Percentiles rank a stretch among this genome's conserved stretches.
Evolutionary conservation across 495 filamentous ascomycete genomes (phyloP).

Genomic region (Alectoria sarmentosa): DNA sequence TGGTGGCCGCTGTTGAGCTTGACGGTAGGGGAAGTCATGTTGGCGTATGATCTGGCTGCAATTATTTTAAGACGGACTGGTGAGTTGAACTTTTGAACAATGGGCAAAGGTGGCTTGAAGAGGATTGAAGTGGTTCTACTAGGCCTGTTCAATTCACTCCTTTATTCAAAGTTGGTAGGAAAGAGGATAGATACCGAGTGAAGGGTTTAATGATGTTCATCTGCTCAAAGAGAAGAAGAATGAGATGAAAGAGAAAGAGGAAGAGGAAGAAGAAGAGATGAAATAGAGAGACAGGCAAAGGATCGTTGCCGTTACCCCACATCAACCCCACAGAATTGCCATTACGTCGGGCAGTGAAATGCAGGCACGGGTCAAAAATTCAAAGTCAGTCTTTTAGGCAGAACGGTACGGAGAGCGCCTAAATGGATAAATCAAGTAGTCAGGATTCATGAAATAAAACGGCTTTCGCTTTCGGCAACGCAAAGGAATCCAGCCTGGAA

Average conservation of each 20-base stretch:
- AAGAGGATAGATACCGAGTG: slow-evolving; percentile 4
- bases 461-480: not conserved
- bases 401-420: not conserved
- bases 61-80: slow-evolving; percentile 2
- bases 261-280: not conserved
- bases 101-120: slow-evolving; percentile 2
- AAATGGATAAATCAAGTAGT: not conserved
- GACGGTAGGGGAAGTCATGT: slow-evolving; percentile 45
- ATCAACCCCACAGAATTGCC: not conserved
- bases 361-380: not conserved
- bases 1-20: slow-evolving; percentile 75
- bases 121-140: slow-evolving; percentile 15
- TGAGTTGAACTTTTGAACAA: not conserved
- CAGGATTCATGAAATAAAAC: not conserved
- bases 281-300: not conserved
- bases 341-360: not conserved
- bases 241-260: not conserved
- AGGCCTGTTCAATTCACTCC: not conserved
- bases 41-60: slow-evolving; percentile 28
- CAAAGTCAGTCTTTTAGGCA: not conserved
- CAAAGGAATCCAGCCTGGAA: not conserved
- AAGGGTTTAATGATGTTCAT: slow-evolving; percentile 16
- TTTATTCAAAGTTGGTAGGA: no score
- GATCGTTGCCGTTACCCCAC: not conserved
- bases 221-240: not conserved